These are phyloP conservation scores for Arabis alpina DNA, from an alignment of 345 rosid genomes.

Conservation along the genomic window DNA sequence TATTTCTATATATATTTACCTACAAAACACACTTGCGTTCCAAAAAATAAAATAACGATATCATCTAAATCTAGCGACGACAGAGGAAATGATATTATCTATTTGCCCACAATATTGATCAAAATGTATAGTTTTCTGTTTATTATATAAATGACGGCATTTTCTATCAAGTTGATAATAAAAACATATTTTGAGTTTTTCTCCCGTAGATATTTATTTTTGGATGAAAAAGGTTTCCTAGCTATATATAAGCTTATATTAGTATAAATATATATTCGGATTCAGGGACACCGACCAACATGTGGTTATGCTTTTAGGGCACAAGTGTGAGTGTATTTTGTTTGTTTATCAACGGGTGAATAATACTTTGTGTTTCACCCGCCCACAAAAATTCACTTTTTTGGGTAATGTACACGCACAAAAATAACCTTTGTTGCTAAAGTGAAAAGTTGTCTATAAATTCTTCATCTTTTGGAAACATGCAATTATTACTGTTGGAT, in stretches of 20 bases:
- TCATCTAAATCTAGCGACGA: neutral
- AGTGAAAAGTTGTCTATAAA: slow-evolving; percentile 34
- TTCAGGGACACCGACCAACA: slow-evolving; percentile 46
- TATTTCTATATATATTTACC: neutral
- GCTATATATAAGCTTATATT: neutral
- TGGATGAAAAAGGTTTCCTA: neutral
- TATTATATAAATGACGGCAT: slow-evolving; percentile 1
- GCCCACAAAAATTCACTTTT: slow-evolving; percentile 41
- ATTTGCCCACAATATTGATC: too few relatives aligned
- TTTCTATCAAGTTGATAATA: slow-evolving; percentile 29
- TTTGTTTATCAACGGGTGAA: slow-evolving; percentile 30
- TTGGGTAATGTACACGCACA: slow-evolving; percentile 40
- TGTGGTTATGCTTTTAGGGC: slow-evolving; percentile 51
- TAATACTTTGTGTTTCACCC: slow-evolving; percentile 38
- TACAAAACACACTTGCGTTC: neutral
- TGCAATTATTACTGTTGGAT: slow-evolving; percentile 32
- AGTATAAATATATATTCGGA: slow-evolving; percentile 24
- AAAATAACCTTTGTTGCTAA: slow-evolving; percentile 21
- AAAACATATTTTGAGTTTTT: neutral
- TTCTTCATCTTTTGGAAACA: slow-evolving; percentile 34
- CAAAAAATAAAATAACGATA: neutral
- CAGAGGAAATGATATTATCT: too few relatives aligned
- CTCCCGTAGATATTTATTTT: neutral
- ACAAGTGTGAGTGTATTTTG: slow-evolving; percentile 40
- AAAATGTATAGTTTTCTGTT: too few relatives aligned